phyloP scores from a whole-genome alignment of 768 basidiomycete species.

The Rhodotorula kratochvilovae region DNA sequence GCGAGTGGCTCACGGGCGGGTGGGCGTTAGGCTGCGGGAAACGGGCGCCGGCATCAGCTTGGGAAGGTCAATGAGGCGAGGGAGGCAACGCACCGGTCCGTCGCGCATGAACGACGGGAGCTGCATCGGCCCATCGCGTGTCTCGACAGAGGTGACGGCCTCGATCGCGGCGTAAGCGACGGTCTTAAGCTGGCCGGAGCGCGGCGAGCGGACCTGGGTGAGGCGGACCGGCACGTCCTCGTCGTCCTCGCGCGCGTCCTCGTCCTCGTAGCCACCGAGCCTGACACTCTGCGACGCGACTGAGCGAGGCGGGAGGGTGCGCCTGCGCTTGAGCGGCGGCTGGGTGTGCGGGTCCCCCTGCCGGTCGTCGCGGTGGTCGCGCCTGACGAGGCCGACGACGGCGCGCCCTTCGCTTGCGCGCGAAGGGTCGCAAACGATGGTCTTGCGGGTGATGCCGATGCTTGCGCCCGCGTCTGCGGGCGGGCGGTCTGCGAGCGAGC shows the following conservation, averaged over 20 bases:
- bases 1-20: background rate
- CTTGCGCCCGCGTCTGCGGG: background rate
- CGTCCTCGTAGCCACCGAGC: background rate
- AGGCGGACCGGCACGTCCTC: background rate
- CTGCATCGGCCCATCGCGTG: background rate
- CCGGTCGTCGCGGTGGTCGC: no score
- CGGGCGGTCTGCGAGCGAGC: background rate
- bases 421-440: background rate
- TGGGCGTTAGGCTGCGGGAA: background rate
- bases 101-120: conserved; percentile 4
- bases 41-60: background rate
- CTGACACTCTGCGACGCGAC: no score
- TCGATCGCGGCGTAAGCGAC: background rate
- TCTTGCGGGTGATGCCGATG: conserved; percentile 3
- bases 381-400: no score
- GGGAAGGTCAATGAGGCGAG: no score
- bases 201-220: background rate
- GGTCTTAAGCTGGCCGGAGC: background rate
- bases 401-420: background rate
- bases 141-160: rapidly evolving
- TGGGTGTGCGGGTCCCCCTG: background rate
- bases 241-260: background rate
- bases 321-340: conserved; percentile 1
- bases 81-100: background rate
- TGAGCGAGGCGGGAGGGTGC: background rate